A percentile compares a stretch with the other conserved stretches of the same genome.
These are phyloP conservation scores for Ramularia endophylla DNA, from an alignment of 2,329 filamentous ascomycete species.

Conservation along the genomic window DNA sequence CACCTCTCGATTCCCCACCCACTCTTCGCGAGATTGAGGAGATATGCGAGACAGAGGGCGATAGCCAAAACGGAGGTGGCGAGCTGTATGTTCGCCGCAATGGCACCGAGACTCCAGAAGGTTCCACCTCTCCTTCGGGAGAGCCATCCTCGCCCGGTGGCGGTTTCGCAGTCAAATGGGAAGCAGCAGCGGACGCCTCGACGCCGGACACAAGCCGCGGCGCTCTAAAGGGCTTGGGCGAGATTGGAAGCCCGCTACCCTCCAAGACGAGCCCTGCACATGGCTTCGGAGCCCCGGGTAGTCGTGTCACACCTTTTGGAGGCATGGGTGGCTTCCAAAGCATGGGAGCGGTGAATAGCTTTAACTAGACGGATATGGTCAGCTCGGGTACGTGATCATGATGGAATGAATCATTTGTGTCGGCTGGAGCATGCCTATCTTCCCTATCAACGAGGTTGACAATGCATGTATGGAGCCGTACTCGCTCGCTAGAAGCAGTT, in stretches of 20 bases:
- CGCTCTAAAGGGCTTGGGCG: conserved; percentile 32
- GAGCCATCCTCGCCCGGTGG: conserved; percentile 12
- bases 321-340: conserved; percentile 19
- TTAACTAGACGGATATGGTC: no score
- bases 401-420: no score
- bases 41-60: conserved; percentile 88
- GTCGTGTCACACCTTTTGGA: conserved; percentile 6
- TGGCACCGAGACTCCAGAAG: conserved; percentile 19
- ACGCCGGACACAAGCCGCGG: conserved; percentile 24
- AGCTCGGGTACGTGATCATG: no score
- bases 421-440: no score
- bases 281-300: conserved; percentile 28
- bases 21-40: conserved; percentile 65
- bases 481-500: no score
- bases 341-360: conserved; percentile 18
- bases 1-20: conserved; percentile 52
- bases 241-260: conserved; percentile 45
- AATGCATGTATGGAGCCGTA: no score
- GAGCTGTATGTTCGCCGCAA: conserved; percentile 65
- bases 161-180: conserved; percentile 39
- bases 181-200: conserved; percentile 21
- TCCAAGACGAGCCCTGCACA: conserved; percentile 35
- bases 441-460: no score
- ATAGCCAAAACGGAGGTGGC: conserved; percentile 80
- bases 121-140: no score